Base-by-base conservation (phyloP, 202 grass and related monocot genomes). In the Elaeis oleifera region DNA sequence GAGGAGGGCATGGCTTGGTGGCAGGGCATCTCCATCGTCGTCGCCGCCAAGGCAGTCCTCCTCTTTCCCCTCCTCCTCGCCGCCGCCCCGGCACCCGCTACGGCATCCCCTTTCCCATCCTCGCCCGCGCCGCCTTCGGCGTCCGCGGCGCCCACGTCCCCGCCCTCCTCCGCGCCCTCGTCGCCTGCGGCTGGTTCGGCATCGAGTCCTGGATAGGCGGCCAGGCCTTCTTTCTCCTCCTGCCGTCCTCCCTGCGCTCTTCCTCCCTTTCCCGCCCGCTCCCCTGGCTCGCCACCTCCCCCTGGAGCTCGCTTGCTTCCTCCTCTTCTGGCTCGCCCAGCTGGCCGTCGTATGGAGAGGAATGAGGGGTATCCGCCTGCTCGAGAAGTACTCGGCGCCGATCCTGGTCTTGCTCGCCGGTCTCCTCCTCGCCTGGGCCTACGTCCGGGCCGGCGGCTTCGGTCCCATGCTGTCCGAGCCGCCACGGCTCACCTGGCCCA, bases 171-270 rank as follows among this genome's bases (percentile, higher is more conserved):
- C 70, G 70, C 50, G 59, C 50, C 50, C 9, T 73, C n/a, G 73
- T 82, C 31, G 79, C 79, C 39, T 82, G 79, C 26, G 80, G 80
- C 18, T 83, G 80, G 80, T 74, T 53, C 22, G 74, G 71, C 60
- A 63, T 83, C 54, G 74, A 83, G 74, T 67, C 80, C 15, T 83
- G 69, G 69, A 78, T 83, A 22, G 74, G 74, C 49, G 68, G 71
- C 20, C 74, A 78, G 48, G 56, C 80, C 29, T 6, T 78, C 11
- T 62, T 77, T 66, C 59, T 83, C 26, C 53, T 83, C 28, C 24
- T 83, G 18, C 74, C 64, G 13, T 23, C 79, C 14, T 76, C 74
- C 9, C 16, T 70, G 53, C 48, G 53, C n/a, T 44, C 36, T 44
- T 44, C 36, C 29, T 58, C 53, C 13, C 64, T 54, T 3, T 68